Evolutionary conservation across 352 stramenopile species (phyloP), one percentile per base, ranked within the genome.

Genomic region (Phytophthora kernoviae): DNA sequence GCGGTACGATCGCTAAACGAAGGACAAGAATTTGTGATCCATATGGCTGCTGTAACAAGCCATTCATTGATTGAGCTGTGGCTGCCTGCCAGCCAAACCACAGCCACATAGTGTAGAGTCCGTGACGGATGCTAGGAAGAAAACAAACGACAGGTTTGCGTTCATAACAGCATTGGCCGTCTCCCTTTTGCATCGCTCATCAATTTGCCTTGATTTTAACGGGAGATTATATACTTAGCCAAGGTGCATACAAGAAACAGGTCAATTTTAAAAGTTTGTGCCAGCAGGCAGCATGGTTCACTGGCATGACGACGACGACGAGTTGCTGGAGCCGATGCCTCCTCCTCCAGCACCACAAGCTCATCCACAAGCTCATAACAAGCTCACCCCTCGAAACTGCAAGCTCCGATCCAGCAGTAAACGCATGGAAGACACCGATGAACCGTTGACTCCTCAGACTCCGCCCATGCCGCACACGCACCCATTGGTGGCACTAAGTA

Each of bases 1-100:
- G 5, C 81, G 79, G 51, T 91, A 88, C 54, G 79, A 91, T 36
- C 78, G 79, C 33, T 88, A 85, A 69, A 40, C 18, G 20, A 54
- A 24, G 26, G 9, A 57, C 56, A 57, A 32, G 20, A 10, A 37
- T n/a, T 18, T 15, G 24, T 30, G 48, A 24, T 5, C 20, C 21
- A 57, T 10, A 14, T 6, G 9, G 33, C 33, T 39, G 33, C 33
- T 39, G 14, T n/a, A 4, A 39, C 33, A 17, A n/a, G 33, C 33
- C 33, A 39, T 39, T 39, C 33, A 39, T 39, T 14, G 6, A 21
- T 44, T 44, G 39, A 21, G 39, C n/a, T 20, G 45, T 39, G 27
- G 24, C 39, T 9, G 11, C 9, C n/a, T 44, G n/a, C 22, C n/a
- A 17, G 18, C n/a, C 12, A 41, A 41, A 1, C 6, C 22, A 26